Base-by-base conservation (phyloP, 805 yeast species). In the Candida broadrunensis region DNA sequence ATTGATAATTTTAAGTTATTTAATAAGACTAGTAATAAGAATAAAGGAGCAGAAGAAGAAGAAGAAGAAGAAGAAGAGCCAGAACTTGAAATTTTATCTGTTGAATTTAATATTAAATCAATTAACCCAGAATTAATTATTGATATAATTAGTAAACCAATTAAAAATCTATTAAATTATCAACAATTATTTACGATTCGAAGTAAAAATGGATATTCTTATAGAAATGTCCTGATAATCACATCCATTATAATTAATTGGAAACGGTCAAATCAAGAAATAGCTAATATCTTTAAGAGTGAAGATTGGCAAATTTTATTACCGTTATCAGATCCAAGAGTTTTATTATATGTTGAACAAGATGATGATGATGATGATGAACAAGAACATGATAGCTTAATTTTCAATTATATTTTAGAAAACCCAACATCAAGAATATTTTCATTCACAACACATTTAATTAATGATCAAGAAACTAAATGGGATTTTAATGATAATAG, bases 371-470 rank as follows among this genome's bases (percentile, higher is more conserved):
- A 27, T 8, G 12, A 36, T 44, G 53, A 34, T 49, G 50, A 24
- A 45, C 6, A 7, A 9, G 24, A 21, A 21, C 24, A 21, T 7
- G 9, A 9, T 6, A 21, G 9, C 6, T 52, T 48, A 23, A 46
- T 43, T 2, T 48, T 67, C 13, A 58, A 54, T 12, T 86, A 77
- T 54, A 68, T 72, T 38, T 53, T 87, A 36, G 95, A 87, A 54
- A 87, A 87, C 52, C 89, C 95, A 12, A 83, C 95, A 0, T 71
- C 84, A 2, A 68, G 83, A 33, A 73, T 83, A 2, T 79, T 88
- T 47, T 78, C 80, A 9, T 88, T 85, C 49, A 61, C 81, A 11
- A 67, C 80, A 2, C 63, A 69, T 11, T 58, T 80, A 56, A 63
- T 63, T 18, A 58, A 51, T 12, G 52, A 47, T 12, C 51, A 45